Evolutionary conservation across 805 yeast genomes (phyloP), one percentile per base, ranked within the genome.

Genomic region (Hanseniaspora taiwanica): DNA sequence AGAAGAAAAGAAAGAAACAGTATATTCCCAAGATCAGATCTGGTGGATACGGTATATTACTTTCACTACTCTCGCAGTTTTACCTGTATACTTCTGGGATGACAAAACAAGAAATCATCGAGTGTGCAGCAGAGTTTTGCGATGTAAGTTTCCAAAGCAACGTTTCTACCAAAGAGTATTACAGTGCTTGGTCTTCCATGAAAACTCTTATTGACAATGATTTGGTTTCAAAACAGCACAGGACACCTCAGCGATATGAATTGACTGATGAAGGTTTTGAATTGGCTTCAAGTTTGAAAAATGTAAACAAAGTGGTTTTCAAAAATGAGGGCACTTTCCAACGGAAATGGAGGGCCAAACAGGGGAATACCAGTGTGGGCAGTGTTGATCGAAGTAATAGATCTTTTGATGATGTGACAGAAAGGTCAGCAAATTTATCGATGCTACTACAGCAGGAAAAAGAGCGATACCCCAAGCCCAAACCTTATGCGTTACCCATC

Each of bases 11-110:
- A n/a, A 52, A 49, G 21, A 51, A 47, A 24, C 54, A 59, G 27
- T 85, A 81, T 55, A 68, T 85, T 0, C 96, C 96, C 0, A 68
- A 65, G 37, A 74, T 75, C 44, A 61, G 87, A 27, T 75, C 91
- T 0, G 96, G 96, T 1, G 93, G 82, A 0, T 87, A 82, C 61
- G 94, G 91, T 0, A 80, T 86, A 7, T 50, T 86, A 16, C 45
- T 84, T 16, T 77, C 78, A 0, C 58, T 86, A 3, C 60, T 66
- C 38, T 64, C 72, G 35, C 42, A 36, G 16, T 19, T 27, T 18
- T 41, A 37, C 17, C 55, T 59, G 3, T 49, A 57, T 2, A 56
- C 66, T 17, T 51, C 56, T n/a, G 94, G 95, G 0, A 51, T 82
- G 49, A 66, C 77, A 3, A 80, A 74, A 51, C 73, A 72, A 9